Evolutionary conservation across 2,329 filamentous ascomycete genomes (phyloP), one percentile per base, ranked within the genome.

Genomic region (Clathrospora elynae): DNA sequence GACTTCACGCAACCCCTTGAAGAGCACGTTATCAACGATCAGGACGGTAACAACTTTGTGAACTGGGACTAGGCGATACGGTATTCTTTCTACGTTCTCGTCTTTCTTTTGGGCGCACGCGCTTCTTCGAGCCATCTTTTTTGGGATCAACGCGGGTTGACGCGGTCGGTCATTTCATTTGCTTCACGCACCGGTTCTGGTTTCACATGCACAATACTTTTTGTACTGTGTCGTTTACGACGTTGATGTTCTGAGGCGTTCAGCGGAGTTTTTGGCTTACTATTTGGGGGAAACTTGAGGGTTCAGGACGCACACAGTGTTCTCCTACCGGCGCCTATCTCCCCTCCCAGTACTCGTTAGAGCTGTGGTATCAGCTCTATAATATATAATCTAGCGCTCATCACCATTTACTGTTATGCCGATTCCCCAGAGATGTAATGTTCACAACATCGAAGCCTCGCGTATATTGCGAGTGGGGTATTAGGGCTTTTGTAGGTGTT

Each of bases 31-130:
- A 17, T 23, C n/a, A 46, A 35, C 14, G 55, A 59, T 10, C 55
- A 57, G 33, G 37, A 57, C 10, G 56, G 45, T 3, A 55, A 49
- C 6, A 58, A 49, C 30, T 53, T 62, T 11, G 53, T 62, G 8
- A 59, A 62, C 32, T 62, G 59, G 59, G 59, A 62, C 12, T 57
- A 58, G 31, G 24, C 25, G 30, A 14, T 12, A 23, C 9, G 2
- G 6, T 28, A 17, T 11, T 9, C 3, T 33, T 22, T 18, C 20
- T 12, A 11, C 18, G 6, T 30, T 19, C 12, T 25, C 16, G 9
- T 36, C 18, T n/a, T 31, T 10, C n/a, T 33, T 7, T n/a, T 14
- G 19, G 24, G 19, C 35, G 13, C 8, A 35, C 6, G 20, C n/a
- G 28, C 11, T 12, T 30, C 9, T 33, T 35, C 39, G 24, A 16